phyloP scores from a whole-genome alignment of 306 rosid genomes.

The Albizia julibrissin region DNA sequence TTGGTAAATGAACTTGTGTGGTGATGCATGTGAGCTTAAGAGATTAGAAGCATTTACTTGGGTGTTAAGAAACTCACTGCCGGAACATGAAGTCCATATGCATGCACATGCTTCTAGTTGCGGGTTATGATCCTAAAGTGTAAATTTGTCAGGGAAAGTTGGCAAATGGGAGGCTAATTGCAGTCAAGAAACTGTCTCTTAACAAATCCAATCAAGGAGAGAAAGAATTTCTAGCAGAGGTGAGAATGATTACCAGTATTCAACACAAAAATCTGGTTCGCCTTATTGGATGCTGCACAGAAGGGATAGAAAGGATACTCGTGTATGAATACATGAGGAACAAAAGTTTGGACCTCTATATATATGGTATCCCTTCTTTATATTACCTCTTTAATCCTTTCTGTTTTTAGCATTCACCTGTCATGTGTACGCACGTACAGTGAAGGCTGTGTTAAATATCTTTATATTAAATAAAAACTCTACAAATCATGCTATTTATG shows the following conservation, averaged over 20 bases:
- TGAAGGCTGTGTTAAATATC: neutral
- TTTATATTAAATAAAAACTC: neutral
- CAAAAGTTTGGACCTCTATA: constrained; percentile 71
- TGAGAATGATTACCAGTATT: constrained; percentile 82
- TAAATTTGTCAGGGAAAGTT: constrained; percentile 64
- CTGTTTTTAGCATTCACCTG: neutral
- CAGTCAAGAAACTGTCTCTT: constrained; percentile 74
- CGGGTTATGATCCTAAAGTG: constrained; percentile 19
- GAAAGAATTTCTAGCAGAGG: constrained; percentile 78
- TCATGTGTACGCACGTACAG: neutral
- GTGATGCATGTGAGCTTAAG: neutral
- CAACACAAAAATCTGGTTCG: constrained; percentile 92
- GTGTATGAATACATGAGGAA: constrained; percentile 89
- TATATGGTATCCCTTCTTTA: constrained; percentile 51
- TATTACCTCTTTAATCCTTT: neutral
- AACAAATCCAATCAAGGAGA: constrained; percentile 91
- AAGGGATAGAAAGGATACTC: constrained; percentile 79
- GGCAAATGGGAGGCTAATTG: constrained; percentile 65
- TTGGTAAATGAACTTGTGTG: neutral
- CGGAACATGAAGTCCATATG: constrained; percentile 20
- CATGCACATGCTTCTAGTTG: constrained; percentile 23
- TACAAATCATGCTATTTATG: neutral
- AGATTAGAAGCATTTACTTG: neutral
- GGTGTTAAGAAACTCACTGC: neutral
- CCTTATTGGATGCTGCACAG: constrained; percentile 82